Evolutionary conservation across 1,284 basidiomycete genomes (phyloP).

Genomic region (Pisolithus thermaeus): DNA sequence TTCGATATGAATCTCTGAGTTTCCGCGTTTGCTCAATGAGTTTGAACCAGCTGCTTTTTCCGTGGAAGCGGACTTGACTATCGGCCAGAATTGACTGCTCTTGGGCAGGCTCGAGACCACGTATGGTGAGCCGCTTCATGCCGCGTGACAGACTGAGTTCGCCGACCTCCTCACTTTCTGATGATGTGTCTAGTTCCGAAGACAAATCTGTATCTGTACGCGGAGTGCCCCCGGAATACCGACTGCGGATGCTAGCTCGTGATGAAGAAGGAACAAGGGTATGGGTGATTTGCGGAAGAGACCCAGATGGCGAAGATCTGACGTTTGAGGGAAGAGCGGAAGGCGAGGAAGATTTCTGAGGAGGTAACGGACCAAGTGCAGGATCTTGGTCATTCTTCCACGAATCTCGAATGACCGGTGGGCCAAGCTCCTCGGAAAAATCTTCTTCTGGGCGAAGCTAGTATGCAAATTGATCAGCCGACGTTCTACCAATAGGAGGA

Average conservation of each 20-base stretch:
- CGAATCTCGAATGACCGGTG: slow-evolving; percentile 61
- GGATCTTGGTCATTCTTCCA: slow-evolving; percentile 49
- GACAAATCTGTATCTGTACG: slow-evolving; percentile 32
- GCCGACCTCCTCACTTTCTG: slow-evolving; percentile 36
- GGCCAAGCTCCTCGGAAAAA: slow-evolving; percentile 64
- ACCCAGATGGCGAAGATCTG: slow-evolving; percentile 11
- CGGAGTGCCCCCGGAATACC: slow-evolving; percentile 12
- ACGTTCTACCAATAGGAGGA: neutral
- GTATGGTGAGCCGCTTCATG: slow-evolving; percentile 35
- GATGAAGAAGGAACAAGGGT: slow-evolving; percentile 1
- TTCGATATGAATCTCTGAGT: slow-evolving; percentile 39
- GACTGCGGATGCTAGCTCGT: slow-evolving; percentile 1
- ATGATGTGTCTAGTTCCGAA: slow-evolving; percentile 30
- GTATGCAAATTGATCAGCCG: slow-evolving; percentile 12
- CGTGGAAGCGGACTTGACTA: slow-evolving; percentile 48
- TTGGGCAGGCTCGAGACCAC: slow-evolving; percentile 31
- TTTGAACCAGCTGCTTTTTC: slow-evolving; percentile 53
- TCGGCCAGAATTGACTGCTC: slow-evolving; percentile 19
- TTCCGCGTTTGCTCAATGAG: slow-evolving; percentile 49
- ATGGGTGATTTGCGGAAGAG: slow-evolving; percentile 6
- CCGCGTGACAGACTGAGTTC: slow-evolving; percentile 34
- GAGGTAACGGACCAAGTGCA: slow-evolving; percentile 9
- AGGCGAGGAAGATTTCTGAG: slow-evolving; percentile 19
- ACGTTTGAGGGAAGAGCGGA: slow-evolving; percentile 12
- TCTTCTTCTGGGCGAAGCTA: slow-evolving; percentile 68